Evolutionary conservation across 345 rosid species (phyloP), one percentile per base, ranked within the genome.

Genomic region (Turritis glabra): DNA sequence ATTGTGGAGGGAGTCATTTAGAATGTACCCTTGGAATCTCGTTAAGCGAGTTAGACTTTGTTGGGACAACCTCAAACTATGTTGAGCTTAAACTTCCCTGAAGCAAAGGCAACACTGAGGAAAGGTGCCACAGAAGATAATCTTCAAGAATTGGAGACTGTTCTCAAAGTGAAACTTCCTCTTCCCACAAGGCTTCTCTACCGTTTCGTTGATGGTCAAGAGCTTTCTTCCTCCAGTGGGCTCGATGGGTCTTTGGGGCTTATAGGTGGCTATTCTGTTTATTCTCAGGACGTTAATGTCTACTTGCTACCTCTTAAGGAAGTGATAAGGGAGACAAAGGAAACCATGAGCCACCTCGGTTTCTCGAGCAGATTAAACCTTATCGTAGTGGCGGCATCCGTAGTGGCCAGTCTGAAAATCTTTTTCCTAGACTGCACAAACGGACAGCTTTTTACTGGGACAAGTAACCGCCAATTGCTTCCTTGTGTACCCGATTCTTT

Each of bases 191-290:
- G 94, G 67, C 69, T 95, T 52, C 89, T 95, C 25, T 95, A 92
- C 62, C 90, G 98, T 13, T 87, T 95, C 67, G 83, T 83, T 26
- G 89, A 90, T 65, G 99, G 98, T 66, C 98, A 95, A 80, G 90
- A 84, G 35, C 59, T 5, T 4, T 40, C 17, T 29, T 48, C 14
- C 11, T 15, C 23, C 8, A 8, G 1, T 55, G 51, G n/a, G 8
- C 8, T 7, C 44, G 73, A 51, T 15, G 38, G 77, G 54, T 69
- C 33, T 41, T 57, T 82, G 64, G 98, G 98, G 30, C 73, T 92
- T 32, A 95, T 95, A 25, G 99, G 98, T 38, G 99, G 97, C 15
- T 92, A 95, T 41, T 65, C 79, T 33, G 79, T 82, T 15, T 87
- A 85, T 66, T 1, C 33, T 9, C 87, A 85, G 37, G 47, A 58